Evolutionary conservation across 345 rosid genomes (phyloP).

Genomic region (Reutealis trisperma): DNA sequence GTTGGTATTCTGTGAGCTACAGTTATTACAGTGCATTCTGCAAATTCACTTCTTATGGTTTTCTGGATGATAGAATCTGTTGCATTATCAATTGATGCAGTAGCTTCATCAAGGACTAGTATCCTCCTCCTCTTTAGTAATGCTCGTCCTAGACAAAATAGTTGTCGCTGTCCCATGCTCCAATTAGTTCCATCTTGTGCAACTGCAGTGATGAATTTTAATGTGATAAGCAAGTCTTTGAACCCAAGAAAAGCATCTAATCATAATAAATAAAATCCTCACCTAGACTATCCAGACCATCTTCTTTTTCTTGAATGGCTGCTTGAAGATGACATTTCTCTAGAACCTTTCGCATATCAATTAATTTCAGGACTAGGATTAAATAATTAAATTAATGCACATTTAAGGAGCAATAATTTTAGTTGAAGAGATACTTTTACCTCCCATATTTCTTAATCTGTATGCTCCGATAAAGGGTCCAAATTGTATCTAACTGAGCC

Average conservation of each 20-base stretch:
- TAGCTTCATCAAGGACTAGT: constrained; percentile 39
- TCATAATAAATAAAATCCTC: not conserved
- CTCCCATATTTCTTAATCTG: constrained; percentile 53
- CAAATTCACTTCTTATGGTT: constrained; percentile 25
- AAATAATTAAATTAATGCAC: too few species aligned
- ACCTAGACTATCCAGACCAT: constrained; percentile 41
- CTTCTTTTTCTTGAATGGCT: constrained; percentile 35
- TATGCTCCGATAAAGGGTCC: constrained; percentile 33
- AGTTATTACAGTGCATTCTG: constrained; percentile 30
- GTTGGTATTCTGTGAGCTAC: constrained; percentile 35
- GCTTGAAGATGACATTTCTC: constrained; percentile 47
- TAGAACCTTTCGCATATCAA: constrained; percentile 29
- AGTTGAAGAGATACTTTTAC: constrained; percentile 21
- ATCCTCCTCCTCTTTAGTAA: constrained; percentile 26
- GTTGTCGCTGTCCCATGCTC: constrained; percentile 29
- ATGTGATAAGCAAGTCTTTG: not conserved
- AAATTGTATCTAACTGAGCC: constrained; percentile 31
- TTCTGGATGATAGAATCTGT: constrained; percentile 34
- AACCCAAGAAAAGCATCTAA: not conserved
- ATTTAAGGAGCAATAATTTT: too few species aligned
- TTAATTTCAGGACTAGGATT: too few species aligned
- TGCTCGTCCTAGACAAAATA: constrained; percentile 29
- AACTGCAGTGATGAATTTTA: constrained; percentile 9
- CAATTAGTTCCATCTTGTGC: constrained; percentile 27
- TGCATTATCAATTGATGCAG: constrained; percentile 30